A percentile compares a stretch with the other conserved stretches of the same genome.
These are phyloP conservation scores for Basidiobolus meristosporus DNA, from an alignment of 371 early-diverging fungal genomes.

Conservation along the genomic window DNA sequence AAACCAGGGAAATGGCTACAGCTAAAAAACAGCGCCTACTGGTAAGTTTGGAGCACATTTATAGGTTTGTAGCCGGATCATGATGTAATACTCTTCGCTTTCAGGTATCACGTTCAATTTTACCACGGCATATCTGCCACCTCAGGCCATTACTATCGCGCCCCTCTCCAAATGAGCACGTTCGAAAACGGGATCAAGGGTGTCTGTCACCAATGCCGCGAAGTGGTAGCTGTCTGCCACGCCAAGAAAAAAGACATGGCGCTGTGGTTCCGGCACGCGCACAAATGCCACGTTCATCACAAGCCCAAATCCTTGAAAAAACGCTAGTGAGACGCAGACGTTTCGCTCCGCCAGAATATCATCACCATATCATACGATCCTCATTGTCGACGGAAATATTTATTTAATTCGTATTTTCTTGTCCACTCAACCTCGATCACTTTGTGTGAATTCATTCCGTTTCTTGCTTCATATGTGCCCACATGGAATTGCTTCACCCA, in stretches of 20 bases:
- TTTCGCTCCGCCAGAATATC: no score
- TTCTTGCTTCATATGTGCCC: no score
- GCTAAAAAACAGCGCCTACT: slow-evolving; percentile 80
- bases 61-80: neutral
- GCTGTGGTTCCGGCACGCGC: slow-evolving; percentile 81
- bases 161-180: slow-evolving; percentile 53
- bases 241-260: slow-evolving; percentile 60
- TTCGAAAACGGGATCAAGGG: slow-evolving; percentile 58
- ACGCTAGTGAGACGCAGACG: no score
- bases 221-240: slow-evolving; percentile 67
- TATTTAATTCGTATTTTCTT: no score
- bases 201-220: slow-evolving; percentile 67
- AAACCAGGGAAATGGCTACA: slow-evolving; percentile 77
- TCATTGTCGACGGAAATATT: no score
- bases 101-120: slow-evolving; percentile 68
- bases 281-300: slow-evolving; percentile 79
- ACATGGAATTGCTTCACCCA: no score
- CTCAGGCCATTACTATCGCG: slow-evolving; percentile 57
- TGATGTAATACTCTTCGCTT: slow-evolving; percentile 10
- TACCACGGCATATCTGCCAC: slow-evolving; percentile 82
- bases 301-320: no score
- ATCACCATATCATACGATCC: no score
- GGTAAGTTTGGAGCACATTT: slow-evolving; percentile 21
- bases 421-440: no score
- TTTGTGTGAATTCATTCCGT: no score